Conservation (phyloP, 257 asterid species). For the Lavandula angustifolia region DNA sequence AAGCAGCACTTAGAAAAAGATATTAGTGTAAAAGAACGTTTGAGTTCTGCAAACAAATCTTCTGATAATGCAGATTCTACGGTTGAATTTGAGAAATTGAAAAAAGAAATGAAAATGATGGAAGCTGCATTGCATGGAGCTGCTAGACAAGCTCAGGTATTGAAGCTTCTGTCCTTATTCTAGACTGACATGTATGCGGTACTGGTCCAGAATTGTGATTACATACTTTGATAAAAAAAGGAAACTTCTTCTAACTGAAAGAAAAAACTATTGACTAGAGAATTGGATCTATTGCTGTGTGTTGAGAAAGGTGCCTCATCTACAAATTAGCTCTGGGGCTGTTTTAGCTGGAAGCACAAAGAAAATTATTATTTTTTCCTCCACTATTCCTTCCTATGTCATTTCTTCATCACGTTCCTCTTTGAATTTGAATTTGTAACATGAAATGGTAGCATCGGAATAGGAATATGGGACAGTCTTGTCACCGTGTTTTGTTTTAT, state of each 20-base stretch:
- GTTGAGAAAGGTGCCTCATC: slow-evolving; percentile 12
- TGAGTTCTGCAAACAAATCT: slow-evolving; percentile 48
- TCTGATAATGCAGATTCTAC: slow-evolving; percentile 44
- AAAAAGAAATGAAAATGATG: slow-evolving; percentile 92
- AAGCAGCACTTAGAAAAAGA: slow-evolving; percentile 41
- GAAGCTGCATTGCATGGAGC: slow-evolving; percentile 93
- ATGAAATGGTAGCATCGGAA: slow-evolving; percentile 5
- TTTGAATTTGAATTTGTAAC: slow-evolving; percentile 22
- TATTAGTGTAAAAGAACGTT: slow-evolving; percentile 39
- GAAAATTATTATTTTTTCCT: not conserved
- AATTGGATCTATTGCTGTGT: slow-evolving; percentile 16
- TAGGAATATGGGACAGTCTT: slow-evolving; percentile 1
- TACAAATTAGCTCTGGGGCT: not conserved
- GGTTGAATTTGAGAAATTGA: slow-evolving; percentile 71
- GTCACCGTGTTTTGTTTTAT: not conserved
- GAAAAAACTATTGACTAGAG: slow-evolving; percentile 9
- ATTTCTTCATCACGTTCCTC: slow-evolving; percentile 13
- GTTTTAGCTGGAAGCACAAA: slow-evolving; percentile 22
- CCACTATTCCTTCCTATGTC: not conserved
- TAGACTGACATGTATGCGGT: slow-evolving; percentile 12
- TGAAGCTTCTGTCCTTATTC: slow-evolving; percentile 18
- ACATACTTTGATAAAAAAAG: slow-evolving; percentile 3
- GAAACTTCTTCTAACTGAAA: not conserved
- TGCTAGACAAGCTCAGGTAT: slow-evolving; percentile 98
- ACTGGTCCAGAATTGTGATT: slow-evolving; percentile 10